Conservation (phyloP, 1,139 yeast species). For the Starmera stellimalicola region DNA sequence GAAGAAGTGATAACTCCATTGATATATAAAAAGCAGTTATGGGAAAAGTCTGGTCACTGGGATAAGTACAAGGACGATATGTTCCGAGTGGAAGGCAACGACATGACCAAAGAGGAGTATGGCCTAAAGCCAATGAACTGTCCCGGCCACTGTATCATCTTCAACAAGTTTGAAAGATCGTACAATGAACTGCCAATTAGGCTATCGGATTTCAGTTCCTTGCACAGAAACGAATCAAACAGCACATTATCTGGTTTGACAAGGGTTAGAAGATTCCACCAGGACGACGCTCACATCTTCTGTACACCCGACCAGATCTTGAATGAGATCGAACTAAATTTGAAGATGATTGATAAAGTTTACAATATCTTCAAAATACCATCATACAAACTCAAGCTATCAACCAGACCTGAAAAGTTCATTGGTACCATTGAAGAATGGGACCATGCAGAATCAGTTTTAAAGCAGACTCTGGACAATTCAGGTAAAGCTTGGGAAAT, state of each 20-base stretch:
- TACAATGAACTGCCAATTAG: slow-evolving; percentile 86
- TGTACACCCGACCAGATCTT: slow-evolving; percentile 79
- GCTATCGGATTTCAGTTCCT: slow-evolving; percentile 84
- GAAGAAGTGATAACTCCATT: slow-evolving; percentile 92
- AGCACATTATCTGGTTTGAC: slow-evolving; percentile 95
- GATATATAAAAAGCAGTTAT: slow-evolving; percentile 72
- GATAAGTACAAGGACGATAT: slow-evolving; percentile 89
- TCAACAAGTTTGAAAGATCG: slow-evolving; percentile 73
- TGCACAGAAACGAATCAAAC: slow-evolving; percentile 91
- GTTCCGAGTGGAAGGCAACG: slow-evolving; percentile 61
- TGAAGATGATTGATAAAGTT: slow-evolving; percentile 67
- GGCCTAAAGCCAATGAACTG: slow-evolving; percentile 98
- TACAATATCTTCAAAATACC: slow-evolving; percentile 72
- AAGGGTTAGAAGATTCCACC: slow-evolving; percentile 93
- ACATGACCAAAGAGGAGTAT: slow-evolving; percentile 42
- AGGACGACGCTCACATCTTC: slow-evolving; percentile 97
- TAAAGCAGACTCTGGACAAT: slow-evolving; percentile 53
- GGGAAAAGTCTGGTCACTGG: slow-evolving; percentile 97
- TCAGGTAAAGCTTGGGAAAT: slow-evolving; percentile 61
- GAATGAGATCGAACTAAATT: slow-evolving; percentile 64
- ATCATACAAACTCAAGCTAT: slow-evolving; percentile 58
- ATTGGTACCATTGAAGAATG: slow-evolving; percentile 80
- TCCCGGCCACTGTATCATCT: slow-evolving; percentile 93
- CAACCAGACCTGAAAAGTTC: slow-evolving; percentile 80
- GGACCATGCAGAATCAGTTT: slow-evolving; percentile 73